phyloP scores from a whole-genome alignment of 2,329 filamentous ascomycete genomes.

The Colletotrichum tofieldiae region DNA sequence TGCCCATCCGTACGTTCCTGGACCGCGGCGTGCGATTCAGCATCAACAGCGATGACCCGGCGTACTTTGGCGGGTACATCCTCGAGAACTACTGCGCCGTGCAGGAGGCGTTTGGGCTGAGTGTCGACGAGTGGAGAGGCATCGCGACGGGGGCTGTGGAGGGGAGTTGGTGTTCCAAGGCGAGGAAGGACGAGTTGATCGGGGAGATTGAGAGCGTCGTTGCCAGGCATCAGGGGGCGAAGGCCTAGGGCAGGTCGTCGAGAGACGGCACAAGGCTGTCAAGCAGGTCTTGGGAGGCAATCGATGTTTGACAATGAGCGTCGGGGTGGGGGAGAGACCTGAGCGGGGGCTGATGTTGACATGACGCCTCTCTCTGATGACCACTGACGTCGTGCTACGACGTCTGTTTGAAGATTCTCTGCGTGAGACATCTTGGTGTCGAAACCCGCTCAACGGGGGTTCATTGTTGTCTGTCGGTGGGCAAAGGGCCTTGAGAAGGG shows the following conservation, averaged over 20 bases:
- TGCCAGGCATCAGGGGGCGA: constrained; percentile 6
- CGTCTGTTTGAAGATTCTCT: not conserved
- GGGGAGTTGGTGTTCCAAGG: constrained; percentile 75
- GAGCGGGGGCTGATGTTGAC: not conserved
- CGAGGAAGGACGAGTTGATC: constrained; percentile 74
- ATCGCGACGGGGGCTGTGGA: constrained; percentile 75
- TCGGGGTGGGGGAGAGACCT: not conserved
- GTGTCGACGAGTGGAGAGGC: constrained; percentile 75
- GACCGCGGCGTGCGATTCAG: constrained; percentile 77
- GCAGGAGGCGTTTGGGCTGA: constrained; percentile 78
- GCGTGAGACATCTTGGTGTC: not conserved
- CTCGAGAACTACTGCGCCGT: constrained; percentile 83
- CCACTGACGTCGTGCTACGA: not conserved
- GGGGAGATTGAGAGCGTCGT: constrained; percentile 56
- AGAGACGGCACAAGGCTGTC: not conserved
- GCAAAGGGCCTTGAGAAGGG: not conserved
- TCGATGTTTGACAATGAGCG: not conserved
- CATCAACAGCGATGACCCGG: constrained; percentile 82
- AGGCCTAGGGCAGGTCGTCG: not conserved
- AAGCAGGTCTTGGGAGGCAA: not conserved
- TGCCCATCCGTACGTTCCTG: constrained; percentile 75
- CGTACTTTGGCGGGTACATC: constrained; percentile 84
- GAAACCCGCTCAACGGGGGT: not conserved
- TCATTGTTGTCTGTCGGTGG: not conserved
- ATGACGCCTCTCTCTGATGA: not conserved